Evolutionary conservation across 805 yeast genomes (phyloP).

Genomic region (Myxozyma vanderwaltii): DNA sequence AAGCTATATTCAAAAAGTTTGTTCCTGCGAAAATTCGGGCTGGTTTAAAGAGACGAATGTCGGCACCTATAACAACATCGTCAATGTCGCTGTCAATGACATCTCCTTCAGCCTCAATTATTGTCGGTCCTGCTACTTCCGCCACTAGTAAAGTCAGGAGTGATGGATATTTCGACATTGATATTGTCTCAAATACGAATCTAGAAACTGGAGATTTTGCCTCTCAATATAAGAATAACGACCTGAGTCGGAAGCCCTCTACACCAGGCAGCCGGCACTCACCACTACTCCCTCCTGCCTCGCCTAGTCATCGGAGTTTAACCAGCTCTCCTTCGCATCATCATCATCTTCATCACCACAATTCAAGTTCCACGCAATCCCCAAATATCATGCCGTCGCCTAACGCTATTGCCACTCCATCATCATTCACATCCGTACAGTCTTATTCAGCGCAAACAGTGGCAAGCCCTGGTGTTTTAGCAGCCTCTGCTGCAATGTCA

Average conservation of each 20-base stretch:
- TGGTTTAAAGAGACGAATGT: conserved; percentile 27
- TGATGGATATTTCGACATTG: conserved; percentile 25
- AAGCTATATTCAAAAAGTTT: conserved; percentile 25
- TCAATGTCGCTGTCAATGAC: conserved; percentile 8
- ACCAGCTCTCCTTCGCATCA: conserved; percentile 3
- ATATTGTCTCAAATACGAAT: conserved; percentile 23
- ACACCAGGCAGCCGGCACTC: neutral
- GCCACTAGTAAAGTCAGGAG: neutral
- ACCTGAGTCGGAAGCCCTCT: neutral
- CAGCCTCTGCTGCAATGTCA: conserved; percentile 27
- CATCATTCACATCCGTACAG: neutral
- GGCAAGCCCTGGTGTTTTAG: conserved; percentile 15
- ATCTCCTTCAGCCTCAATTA: conserved; percentile 1
- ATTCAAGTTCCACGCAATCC: neutral
- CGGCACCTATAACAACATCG: conserved; percentile 20
- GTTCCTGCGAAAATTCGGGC: conserved; percentile 28
- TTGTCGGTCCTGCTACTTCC: neutral
- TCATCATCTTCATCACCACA: neutral
- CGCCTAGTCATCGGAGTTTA: conserved; percentile 1
- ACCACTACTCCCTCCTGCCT: conserved; percentile 1
- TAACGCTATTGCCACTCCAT: neutral
- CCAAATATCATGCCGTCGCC: neutral
- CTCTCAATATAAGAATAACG: neutral
- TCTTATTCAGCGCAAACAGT: neutral
- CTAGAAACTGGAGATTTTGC: conserved; percentile 18